Conservation (phyloP, 2,329 filamentous ascomycete genomes). For the Clarireedia homoeocarpa region DNA sequence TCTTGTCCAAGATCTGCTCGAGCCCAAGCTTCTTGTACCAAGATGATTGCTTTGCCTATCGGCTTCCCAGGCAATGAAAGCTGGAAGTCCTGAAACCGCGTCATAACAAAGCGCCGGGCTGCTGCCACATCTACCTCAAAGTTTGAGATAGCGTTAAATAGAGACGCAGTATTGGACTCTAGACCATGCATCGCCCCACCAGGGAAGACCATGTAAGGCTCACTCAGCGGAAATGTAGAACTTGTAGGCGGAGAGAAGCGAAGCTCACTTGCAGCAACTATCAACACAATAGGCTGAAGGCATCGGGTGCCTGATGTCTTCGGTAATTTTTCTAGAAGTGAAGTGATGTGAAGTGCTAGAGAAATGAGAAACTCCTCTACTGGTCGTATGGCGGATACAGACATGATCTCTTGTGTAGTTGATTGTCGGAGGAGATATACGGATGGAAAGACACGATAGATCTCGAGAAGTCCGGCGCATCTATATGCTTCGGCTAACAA, state of each 20-base stretch:
- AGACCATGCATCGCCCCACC: neutral
- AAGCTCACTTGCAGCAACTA: slow-evolving; percentile 21
- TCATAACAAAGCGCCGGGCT: slow-evolving; percentile 20
- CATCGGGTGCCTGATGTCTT: slow-evolving; percentile 23
- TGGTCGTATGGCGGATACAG: slow-evolving; percentile 11
- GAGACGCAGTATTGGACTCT: neutral
- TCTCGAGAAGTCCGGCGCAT: slow-evolving; percentile 21
- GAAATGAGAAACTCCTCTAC: slow-evolving; percentile 23
- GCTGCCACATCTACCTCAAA: slow-evolving; percentile 24
- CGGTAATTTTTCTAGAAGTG: slow-evolving; percentile 22
- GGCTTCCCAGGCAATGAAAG: slow-evolving; percentile 24
- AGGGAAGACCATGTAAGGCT: neutral
- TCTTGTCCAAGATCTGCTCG: slow-evolving; percentile 19
- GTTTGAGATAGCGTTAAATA: slow-evolving; percentile 20
- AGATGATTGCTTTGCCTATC: slow-evolving; percentile 16
- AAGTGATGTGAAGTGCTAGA: slow-evolving; percentile 23
- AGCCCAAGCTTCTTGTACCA: slow-evolving; percentile 25
- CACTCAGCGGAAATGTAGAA: neutral
- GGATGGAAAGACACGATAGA: slow-evolving; percentile 24
- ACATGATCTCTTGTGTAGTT: slow-evolving; percentile 7
- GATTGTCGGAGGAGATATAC: slow-evolving; percentile 15
- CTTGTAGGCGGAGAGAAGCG: slow-evolving; percentile 15
- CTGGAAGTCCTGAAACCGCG: slow-evolving; percentile 23
- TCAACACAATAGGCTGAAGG: slow-evolving; percentile 24
- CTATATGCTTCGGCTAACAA: slow-evolving; percentile 25